Evolutionary conservation across 495 filamentous ascomycete species (phyloP).

Genomic region (Bombardia bombarda): DNA sequence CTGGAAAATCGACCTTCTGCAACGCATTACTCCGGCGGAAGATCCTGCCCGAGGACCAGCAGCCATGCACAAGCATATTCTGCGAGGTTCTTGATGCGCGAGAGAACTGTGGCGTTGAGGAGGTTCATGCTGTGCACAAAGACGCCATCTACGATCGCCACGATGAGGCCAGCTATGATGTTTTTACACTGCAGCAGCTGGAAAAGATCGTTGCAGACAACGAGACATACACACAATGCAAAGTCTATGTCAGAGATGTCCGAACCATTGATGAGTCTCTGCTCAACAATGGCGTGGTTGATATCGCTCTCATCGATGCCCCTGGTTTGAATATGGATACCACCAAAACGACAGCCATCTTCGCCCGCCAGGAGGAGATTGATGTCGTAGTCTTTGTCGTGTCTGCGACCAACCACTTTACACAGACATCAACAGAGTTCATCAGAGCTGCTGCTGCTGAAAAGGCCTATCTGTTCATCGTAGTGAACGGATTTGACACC

Average conservation of each 20-base stretch:
- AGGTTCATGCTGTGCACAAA: conserved; percentile 90
- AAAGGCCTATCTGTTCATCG: conserved; percentile 98
- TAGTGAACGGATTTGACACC: conserved; percentile 93
- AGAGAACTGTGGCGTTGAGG: conserved; percentile 84
- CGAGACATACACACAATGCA: conserved; percentile 82
- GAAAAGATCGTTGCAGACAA: conserved; percentile 89
- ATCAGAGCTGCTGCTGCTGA: conserved; percentile 92
- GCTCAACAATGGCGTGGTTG: conserved; percentile 94
- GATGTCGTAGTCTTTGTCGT: conserved; percentile 99
- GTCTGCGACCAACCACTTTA: conserved; percentile 95
- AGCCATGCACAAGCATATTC: conserved; percentile 98
- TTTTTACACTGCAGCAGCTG: conserved; percentile 64
- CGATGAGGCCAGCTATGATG: conserved; percentile 89
- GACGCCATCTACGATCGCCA: conserved; percentile 73
- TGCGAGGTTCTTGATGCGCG: conserved; percentile 91
- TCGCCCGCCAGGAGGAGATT: conserved; percentile 95
- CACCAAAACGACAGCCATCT: conserved; percentile 91
- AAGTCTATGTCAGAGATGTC: conserved; percentile 91
- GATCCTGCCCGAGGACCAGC: conserved; percentile 91
- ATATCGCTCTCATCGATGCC: conserved; percentile 95
- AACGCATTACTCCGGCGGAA: conserved; percentile 90
- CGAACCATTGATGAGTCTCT: conserved; percentile 86
- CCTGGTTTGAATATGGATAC: conserved; percentile 94
- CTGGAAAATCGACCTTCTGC: conserved; percentile 97
- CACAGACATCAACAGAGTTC: conserved; percentile 90